A percentile compares a stretch with the other conserved stretches of the same genome.
These are phyloP conservation scores for Pseudopyricularia cyperi DNA, from an alignment of 2,329 filamentous ascomycete species.

Conservation along the genomic window DNA sequence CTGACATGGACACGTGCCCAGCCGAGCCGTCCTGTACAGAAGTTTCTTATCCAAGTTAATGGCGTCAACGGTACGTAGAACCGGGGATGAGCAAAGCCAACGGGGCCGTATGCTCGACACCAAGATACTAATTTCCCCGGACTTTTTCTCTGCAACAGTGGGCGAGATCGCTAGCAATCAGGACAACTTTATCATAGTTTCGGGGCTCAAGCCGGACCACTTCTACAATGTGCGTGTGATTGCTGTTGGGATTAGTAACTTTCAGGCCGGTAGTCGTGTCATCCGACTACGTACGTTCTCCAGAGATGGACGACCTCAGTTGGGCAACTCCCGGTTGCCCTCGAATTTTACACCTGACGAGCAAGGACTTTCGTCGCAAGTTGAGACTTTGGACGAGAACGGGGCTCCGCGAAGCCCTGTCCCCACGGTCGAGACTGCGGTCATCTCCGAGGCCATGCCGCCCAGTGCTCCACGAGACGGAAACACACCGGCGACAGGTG, in stretches of 20 bases:
- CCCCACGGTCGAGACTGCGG: slow-evolving; percentile 47
- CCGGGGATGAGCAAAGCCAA: background rate
- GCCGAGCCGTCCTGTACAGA: slow-evolving; percentile 55
- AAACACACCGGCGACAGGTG: slow-evolving; percentile 9
- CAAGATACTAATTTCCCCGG: background rate
- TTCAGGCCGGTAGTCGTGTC: slow-evolving; percentile 76
- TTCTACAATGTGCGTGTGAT: slow-evolving; percentile 93
- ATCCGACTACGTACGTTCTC: slow-evolving; percentile 71
- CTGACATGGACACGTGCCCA: slow-evolving; percentile 79
- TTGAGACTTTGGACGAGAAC: slow-evolving; percentile 36
- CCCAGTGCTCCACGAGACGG: background rate
- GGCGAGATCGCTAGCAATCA: slow-evolving; percentile 67
- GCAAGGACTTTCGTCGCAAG: slow-evolving; percentile 27
- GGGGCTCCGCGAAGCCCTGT: slow-evolving; percentile 33
- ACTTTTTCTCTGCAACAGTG: slow-evolving; percentile 33
- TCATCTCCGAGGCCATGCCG: slow-evolving; percentile 12
- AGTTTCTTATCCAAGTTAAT: slow-evolving; percentile 88
- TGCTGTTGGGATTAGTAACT: slow-evolving; percentile 81
- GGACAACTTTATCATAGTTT: slow-evolving; percentile 84
- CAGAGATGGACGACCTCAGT: slow-evolving; percentile 48
- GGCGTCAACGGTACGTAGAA: slow-evolving; percentile 63
- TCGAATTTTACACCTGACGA: slow-evolving; percentile 38
- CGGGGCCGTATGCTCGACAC: background rate
- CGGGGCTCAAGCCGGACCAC: slow-evolving; percentile 70
- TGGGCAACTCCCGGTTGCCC: slow-evolving; percentile 42